Evolutionary conservation across 148 eudicot genomes (phyloP).

Genomic region (Dysphania ambrosioides): DNA sequence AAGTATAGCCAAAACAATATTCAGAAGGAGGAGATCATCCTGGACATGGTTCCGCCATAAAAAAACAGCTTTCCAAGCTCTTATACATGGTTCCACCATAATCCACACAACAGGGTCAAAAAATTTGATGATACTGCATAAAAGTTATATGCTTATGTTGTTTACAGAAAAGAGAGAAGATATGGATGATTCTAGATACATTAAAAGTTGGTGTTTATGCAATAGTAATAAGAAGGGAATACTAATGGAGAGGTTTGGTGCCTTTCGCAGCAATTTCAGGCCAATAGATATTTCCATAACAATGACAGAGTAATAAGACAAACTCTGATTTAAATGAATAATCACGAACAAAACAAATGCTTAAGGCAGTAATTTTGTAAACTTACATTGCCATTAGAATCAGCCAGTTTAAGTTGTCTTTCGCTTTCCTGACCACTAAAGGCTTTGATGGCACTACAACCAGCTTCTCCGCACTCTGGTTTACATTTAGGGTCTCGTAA

Average conservation of each 20-base stretch:
- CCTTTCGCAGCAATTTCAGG: not conserved
- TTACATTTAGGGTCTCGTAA: constrained; percentile 21
- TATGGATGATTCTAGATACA: no score
- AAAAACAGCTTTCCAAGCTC: not conserved
- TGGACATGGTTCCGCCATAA: not conserved
- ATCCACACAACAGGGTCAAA: no score
- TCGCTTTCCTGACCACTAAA: constrained; percentile 20
- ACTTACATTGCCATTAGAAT: constrained; percentile 53
- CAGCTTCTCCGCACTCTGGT: constrained; percentile 30
- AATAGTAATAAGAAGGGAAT: not conserved
- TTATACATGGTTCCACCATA: not conserved
- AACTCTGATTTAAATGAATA: not conserved
- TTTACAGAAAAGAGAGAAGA: no score
- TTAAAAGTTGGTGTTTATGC: no score
- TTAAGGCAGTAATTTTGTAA: not conserved
- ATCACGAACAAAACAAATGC: not conserved
- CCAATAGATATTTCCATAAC: not conserved
- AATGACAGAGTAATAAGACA: not conserved
- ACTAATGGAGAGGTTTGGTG: not conserved
- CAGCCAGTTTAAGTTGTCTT: constrained; percentile 14
- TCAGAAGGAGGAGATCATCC: not conserved
- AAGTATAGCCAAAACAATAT: not conserved
- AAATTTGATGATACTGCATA: no score
- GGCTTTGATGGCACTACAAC: constrained; percentile 19
- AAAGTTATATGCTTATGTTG: no score